Base-by-base conservation (phyloP, 768 basidiomycete species). In the Lactarius hatsudake region DNA sequence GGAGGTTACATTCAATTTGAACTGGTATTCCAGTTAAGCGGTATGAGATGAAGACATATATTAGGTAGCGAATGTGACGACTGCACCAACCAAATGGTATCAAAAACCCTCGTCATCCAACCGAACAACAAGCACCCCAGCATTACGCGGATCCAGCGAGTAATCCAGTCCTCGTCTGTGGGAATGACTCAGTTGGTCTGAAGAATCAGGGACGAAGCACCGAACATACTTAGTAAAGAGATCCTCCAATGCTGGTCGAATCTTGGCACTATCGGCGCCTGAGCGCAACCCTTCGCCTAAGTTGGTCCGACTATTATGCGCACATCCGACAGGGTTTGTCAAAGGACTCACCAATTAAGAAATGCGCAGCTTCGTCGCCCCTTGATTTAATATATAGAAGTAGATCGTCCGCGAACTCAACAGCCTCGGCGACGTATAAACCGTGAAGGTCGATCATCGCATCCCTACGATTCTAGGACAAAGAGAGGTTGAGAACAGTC, bases 291-390 rank as follows among this genome's bases (percentile, higher is more conserved):
- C 66, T 13, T 45, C 42, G 15, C 66, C 66, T 67, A n/a, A 4
- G 15, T 51, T 1, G 43, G 17, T 5, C n/a, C n/a, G 51, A 18
- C 28, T 30, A 26, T 59, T 6, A 45, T 10, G 30, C 5, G 7
- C 9, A 34, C 6, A 38, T 7, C 13, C n/a, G 2, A 42, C 26
- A 26, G 8, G 9, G 18, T 18, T 8, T 28, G 34, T 53, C 28
- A 15, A 32, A 45, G 43, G 17, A 53, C 59, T n/a, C 53, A 68
- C 67, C 67, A 20, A 60, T 54, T 42, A 68, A 64, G 59, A 68
- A 64, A 28, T 15, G 28, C 58, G 64, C 26, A n/a, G 0, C 26
- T 10, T 32, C 7, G 20, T 60, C 51, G 0, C 55, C 13, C 40
- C 62, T 43, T 28, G 13, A 26, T 5, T 1, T 32, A 2, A 54